phyloP scores from a whole-genome alignment of 306 rosid genomes.

The Sindora glabra region DNA sequence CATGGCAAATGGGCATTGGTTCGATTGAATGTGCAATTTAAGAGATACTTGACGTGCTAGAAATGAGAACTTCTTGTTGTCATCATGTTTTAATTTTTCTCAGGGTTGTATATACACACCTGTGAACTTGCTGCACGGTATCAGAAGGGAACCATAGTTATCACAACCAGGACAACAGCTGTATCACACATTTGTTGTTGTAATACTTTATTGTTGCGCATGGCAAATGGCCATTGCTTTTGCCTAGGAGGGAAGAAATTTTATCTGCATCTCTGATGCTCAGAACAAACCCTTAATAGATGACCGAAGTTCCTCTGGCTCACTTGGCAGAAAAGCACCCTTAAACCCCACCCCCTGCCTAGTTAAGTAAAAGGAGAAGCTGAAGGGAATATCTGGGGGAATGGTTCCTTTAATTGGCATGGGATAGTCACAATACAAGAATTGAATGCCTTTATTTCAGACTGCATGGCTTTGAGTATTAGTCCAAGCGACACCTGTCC shows the following conservation, averaged over 20 bases:
- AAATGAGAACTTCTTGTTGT: neutral
- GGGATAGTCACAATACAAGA: neutral
- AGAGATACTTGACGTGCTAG: neutral
- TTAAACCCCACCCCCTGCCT: neutral
- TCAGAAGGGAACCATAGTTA: neutral
- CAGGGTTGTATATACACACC: no score
- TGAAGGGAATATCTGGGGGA: neutral
- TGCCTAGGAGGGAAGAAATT: neutral
- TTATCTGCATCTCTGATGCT: neutral
- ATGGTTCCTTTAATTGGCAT: conserved; percentile 1
- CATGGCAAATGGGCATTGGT: no score
- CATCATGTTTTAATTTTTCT: no score
- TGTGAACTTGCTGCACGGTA: no score
- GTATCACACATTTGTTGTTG: neutral
- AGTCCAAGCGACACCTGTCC: neutral
- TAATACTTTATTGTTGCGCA: neutral
- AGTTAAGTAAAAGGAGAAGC: neutral
- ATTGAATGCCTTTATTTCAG: neutral
- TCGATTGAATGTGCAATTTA: no score
- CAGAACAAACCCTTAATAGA: neutral
- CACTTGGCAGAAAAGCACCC: neutral
- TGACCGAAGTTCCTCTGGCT: no score
- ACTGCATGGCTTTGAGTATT: neutral
- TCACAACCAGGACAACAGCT: neutral
- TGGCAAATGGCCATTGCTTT: neutral